Evolutionary conservation across 305 asterid genomes (phyloP).

Genomic region (Fraxinus albicans): DNA sequence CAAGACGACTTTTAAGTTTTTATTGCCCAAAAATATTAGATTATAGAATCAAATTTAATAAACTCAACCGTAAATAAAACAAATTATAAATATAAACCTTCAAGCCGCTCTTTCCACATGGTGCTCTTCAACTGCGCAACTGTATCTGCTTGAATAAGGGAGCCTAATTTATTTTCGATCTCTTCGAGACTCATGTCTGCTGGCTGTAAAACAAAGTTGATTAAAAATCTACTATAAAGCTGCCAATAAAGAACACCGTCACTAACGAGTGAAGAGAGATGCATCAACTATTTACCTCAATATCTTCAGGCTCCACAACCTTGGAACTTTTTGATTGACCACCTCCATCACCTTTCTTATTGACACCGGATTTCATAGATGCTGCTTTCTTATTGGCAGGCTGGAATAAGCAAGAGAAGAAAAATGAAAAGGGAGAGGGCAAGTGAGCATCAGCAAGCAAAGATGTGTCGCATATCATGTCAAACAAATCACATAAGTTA

Average conservation of each 20-base stretch:
- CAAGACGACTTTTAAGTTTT: neutral
- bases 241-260: constrained; percentile 12
- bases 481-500: neutral
- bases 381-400: constrained; percentile 70
- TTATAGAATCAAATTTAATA: neutral
- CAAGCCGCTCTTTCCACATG: constrained; percentile 99
- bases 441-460: constrained; percentile 15
- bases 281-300: constrained; percentile 57
- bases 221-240: constrained; percentile 4
- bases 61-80: neutral
- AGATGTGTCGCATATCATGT: constrained; percentile 4
- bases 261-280: constrained; percentile 1
- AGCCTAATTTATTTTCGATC: constrained; percentile 89
- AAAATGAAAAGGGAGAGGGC: constrained; percentile 15
- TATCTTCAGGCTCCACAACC: constrained; percentile 74
- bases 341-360: constrained; percentile 73
- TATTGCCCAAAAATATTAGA: neutral
- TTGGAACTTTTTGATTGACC: constrained; percentile 61
- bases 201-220: constrained; percentile 56
- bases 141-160: constrained; percentile 80
- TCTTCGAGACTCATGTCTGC: constrained; percentile 95
- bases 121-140: constrained; percentile 81
- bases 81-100: constrained; percentile 55
- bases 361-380: constrained; percentile 57
- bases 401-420: constrained; percentile 39